phyloP scores from a whole-genome alignment of 2,329 filamentous ascomycete species.

The Monosporascus sp. region DNA sequence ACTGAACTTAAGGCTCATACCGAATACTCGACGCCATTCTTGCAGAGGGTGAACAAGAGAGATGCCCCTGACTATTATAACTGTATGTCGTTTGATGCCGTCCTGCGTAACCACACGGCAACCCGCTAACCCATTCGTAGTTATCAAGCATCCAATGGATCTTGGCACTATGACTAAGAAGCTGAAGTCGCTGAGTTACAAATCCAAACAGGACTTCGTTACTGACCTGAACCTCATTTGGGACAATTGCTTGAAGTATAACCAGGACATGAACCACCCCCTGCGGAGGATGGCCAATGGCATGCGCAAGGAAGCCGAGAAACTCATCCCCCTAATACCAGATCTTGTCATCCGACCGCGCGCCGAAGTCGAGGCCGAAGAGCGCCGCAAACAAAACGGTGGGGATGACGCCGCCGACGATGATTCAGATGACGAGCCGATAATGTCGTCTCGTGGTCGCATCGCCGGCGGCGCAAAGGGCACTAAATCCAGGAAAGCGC shows the following conservation, averaged over 20 bases:
- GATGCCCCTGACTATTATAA: slow-evolving; percentile 95
- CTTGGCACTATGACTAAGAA: slow-evolving; percentile 98
- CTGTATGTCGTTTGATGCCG: slow-evolving; percentile 49
- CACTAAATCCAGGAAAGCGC: slow-evolving; percentile 70
- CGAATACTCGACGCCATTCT: slow-evolving; percentile 93
- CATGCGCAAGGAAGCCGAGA: slow-evolving; percentile 97
- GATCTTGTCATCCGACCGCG: slow-evolving; percentile 86
- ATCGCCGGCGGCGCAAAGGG: slow-evolving; percentile 79
- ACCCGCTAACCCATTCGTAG: slow-evolving; percentile 40
- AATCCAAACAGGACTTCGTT: slow-evolving; percentile 91
- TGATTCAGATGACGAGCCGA: slow-evolving; percentile 94
- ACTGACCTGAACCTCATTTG: slow-evolving; percentile 91
- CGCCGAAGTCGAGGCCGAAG: slow-evolving; percentile 87
- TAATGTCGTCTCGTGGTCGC: slow-evolving; percentile 93
- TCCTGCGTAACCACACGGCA: no score
- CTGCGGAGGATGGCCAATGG: slow-evolving; percentile 88
- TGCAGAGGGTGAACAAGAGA: slow-evolving; percentile 91
- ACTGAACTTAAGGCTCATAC: slow-evolving; percentile 96
- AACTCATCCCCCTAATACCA: slow-evolving; percentile 89
- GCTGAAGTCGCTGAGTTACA: slow-evolving; percentile 72
- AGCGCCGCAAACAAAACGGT: slow-evolving; percentile 79
- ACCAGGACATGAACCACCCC: slow-evolving; percentile 81
- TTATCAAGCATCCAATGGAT: slow-evolving; percentile 97
- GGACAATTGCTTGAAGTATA: slow-evolving; percentile 95
- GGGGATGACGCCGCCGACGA: slow-evolving; percentile 77